Percentiles rank a stretch among this genome's conserved stretches.
Conservation (phyloP, 768 basidiomycete genomes). For the Lentinus tigrinus region DNA sequence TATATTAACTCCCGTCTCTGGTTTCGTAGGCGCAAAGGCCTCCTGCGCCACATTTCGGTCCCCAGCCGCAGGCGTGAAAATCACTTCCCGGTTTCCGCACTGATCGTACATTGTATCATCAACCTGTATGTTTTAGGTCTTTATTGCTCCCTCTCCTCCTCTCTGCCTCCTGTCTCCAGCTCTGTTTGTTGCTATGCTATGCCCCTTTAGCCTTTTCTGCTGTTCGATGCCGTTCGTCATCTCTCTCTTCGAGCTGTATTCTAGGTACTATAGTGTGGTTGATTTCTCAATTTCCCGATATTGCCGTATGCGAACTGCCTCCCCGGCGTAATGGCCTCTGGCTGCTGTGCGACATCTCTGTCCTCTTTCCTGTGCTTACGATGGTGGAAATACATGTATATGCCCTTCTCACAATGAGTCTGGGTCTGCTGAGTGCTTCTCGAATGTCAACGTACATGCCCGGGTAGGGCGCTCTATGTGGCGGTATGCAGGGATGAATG, state of each 20-base stretch:
- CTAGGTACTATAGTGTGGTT: background rate
- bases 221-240: background rate
- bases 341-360: no score
- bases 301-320: no score
- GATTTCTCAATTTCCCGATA: no score
- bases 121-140: conserved; percentile 7
- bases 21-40: background rate
- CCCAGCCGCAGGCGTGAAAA: conserved; percentile 1
- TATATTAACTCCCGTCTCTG: background rate
- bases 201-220: background rate
- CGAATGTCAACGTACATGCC: no score
- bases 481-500: background rate
- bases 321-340: no score
- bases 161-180: background rate
- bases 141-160: background rate
- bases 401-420: no score
- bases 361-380: no score
- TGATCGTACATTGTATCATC: background rate
- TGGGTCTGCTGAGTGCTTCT: no score
- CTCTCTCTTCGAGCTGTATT: background rate
- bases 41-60: background rate
- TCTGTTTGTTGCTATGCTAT: background rate
- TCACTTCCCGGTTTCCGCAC: background rate
- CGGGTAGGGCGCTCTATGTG: no score
- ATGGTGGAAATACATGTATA: no score